Base-by-base conservation (phyloP, 1,139 yeast genomes). In the Chernovozyma sophiae-reginae region DNA sequence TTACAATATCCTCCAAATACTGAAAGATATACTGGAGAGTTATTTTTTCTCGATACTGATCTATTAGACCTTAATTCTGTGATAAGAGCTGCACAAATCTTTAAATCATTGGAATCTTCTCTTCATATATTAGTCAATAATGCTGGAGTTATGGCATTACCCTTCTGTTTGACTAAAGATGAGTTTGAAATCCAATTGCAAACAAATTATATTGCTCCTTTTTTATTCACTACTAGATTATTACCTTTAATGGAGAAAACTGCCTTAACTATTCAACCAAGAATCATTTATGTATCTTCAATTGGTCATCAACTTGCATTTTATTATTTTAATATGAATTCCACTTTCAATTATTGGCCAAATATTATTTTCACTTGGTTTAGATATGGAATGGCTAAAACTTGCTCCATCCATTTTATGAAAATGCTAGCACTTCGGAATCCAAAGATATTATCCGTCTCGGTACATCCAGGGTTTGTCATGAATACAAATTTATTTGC, bases 391-490 rank as follows among this genome's bases (percentile, higher is more conserved):
- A 64, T 80, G 60, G 85, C 95, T 11, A 87, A 87, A 54, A 77
- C 86, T 1, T 86, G 89, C 0, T 85, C 86, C 1, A 85, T 87
- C 32, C 96, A 86, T 49, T 74, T 80, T 46, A 74, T 81, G 50
- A 79, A 79, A 48, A 71, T 80, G 60, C 56, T 87, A 28, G 77
- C 92, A 0, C 64, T 76, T 34, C 70, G 81, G 43, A 73, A 84
- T 53, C 95, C 95, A 0, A 68, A 76, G 25, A 68, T 87, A 7
- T 56, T 81, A 25, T 77, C 81, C 40, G 56, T 78, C 33, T 74
- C 89, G 1, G 86, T 86, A 1, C 94, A 86, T 51, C 96, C 96
- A 0, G 97, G 97, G 0, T 73, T 86, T 43, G 86, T 86, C 12
- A 79, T 85, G 81, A 80, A 81, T 51, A 81, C 96, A 3, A 81